Evolutionary conservation across 805 yeast genomes (phyloP).

Genomic region (Blastobotrys terrestris): DNA sequence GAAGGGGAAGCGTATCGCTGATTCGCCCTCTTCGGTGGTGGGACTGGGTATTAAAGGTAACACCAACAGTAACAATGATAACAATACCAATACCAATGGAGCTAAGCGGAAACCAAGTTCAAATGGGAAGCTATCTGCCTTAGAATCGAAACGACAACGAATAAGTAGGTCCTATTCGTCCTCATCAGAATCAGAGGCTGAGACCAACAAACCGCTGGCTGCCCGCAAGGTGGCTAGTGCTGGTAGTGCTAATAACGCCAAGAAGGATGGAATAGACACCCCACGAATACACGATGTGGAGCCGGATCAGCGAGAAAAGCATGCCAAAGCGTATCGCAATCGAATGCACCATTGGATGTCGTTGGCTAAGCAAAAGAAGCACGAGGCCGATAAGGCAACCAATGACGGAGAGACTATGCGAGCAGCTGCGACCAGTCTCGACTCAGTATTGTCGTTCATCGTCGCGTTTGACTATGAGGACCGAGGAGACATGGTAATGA

Average conservation of each 20-base stretch:
- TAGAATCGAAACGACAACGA: neutral
- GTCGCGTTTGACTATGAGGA: constrained; percentile 37
- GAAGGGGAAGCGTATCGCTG: neutral
- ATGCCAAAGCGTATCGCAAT: constrained; percentile 20
- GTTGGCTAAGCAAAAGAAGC: constrained; percentile 35
- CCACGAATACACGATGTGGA: constrained; percentile 1
- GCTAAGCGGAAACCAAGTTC: neutral
- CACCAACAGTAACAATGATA: neutral
- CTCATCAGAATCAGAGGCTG: neutral
- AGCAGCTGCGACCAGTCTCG: constrained; percentile 34
- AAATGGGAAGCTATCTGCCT: neutral
- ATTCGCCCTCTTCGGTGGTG: neutral
- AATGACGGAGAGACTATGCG: constrained; percentile 22
- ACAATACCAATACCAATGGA: neutral
- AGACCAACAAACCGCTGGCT: neutral
- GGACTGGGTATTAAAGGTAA: constrained; percentile 1
- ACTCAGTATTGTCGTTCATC: constrained; percentile 35
- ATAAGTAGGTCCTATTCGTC: constrained; percentile 2
- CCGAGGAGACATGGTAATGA: constrained; percentile 26
- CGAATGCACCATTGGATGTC: constrained; percentile 34
- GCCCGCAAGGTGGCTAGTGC: neutral
- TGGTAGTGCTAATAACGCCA: neutral
- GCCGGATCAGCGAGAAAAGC: constrained; percentile 18
- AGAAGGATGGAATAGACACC: neutral
- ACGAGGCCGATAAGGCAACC: constrained; percentile 33